A percentile compares a stretch with the other conserved stretches of the same genome.
Evolutionary conservation across 2,329 filamentous ascomycete species (phyloP).

Genomic region (Cryphonectria nitschkei): DNA sequence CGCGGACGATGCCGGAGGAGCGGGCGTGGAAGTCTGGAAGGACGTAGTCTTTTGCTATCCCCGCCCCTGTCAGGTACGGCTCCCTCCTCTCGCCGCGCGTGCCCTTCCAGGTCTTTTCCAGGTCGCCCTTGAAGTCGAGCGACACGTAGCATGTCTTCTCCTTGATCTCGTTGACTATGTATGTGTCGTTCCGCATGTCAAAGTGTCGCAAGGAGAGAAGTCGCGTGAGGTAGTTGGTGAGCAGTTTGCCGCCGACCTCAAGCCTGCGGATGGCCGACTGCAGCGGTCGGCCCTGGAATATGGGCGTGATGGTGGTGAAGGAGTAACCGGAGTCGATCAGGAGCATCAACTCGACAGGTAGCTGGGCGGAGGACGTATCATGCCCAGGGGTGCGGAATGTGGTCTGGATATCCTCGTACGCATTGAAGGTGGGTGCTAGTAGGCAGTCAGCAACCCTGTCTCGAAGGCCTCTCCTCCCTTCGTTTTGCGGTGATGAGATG

Average conservation of each 20-base stretch:
- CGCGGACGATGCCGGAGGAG: conserved; percentile 69
- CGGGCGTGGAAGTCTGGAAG: conserved; percentile 75
- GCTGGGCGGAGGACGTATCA: conserved; percentile 44
- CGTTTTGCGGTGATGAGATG: conserved; percentile 26
- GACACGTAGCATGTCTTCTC: conserved; percentile 86
- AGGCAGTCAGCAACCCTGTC: conserved; percentile 12
- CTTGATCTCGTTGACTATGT: conserved; percentile 96
- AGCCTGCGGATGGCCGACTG: conserved; percentile 82
- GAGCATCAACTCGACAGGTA: conserved; percentile 79
- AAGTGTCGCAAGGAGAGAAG: conserved; percentile 89
- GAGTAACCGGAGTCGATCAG: conserved; percentile 92
- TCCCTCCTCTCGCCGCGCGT: conserved; percentile 62
- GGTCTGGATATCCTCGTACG: conserved; percentile 76
- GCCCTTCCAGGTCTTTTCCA: conserved; percentile 85
- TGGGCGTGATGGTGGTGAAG: conserved; percentile 85
- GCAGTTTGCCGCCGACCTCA: conserved; percentile 87
- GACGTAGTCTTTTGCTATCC: conserved; percentile 86
- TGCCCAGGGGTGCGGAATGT: conserved; percentile 66
- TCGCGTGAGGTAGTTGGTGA: conserved; percentile 92
- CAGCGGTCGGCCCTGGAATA: conserved; percentile 79
- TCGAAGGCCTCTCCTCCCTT: not conserved
- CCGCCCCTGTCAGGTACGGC: conserved; percentile 52
- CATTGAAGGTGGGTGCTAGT: conserved; percentile 73
- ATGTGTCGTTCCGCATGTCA: conserved; percentile 91
- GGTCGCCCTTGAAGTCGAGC: conserved; percentile 72